These are phyloP conservation scores for Perilla frutescens DNA, from an alignment of 257 asterid genomes.

Conservation along the genomic window DNA sequence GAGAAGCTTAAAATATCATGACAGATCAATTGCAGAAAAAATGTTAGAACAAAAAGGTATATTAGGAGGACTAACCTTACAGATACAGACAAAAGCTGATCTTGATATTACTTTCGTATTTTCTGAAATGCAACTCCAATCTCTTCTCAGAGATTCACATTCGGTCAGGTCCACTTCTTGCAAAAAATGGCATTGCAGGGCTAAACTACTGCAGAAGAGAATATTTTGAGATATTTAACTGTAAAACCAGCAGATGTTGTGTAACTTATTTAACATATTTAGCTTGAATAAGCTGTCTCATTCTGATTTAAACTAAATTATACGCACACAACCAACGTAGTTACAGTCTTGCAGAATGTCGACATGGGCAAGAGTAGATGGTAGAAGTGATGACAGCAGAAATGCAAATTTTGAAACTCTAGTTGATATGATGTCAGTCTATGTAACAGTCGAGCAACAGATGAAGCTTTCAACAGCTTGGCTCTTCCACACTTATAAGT, in stretches of 20 bases:
- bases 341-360: neutral
- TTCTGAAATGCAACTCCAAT: slow-evolving; percentile 35
- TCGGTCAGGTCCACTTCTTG: too few relatives aligned
- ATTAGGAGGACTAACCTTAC: slow-evolving; percentile 55
- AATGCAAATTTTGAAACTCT: slow-evolving; percentile 10
- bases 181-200: too few relatives aligned
- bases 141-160: slow-evolving; percentile 46
- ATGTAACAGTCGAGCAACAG: too few relatives aligned
- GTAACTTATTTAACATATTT: neutral
- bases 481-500: too few relatives aligned
- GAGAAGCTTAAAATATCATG: neutral
- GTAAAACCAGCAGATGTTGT: slow-evolving; percentile 15
- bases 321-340: neutral
- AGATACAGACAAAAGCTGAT: slow-evolving; percentile 40
- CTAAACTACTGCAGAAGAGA: slow-evolving; percentile 25
- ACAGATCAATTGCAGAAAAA: slow-evolving; percentile 1
- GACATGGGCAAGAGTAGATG: slow-evolving; percentile 1
- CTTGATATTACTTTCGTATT: slow-evolving; percentile 32
- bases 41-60: neutral
- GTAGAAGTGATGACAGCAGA: slow-evolving; percentile 14
- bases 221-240: slow-evolving; percentile 9
- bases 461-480: too few relatives aligned
- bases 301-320: slow-evolving; percentile 15
- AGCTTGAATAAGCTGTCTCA: slow-evolving; percentile 17
- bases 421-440: neutral